Percentiles rank a stretch among this genome's conserved stretches.
Evolutionary conservation across 1,139 yeast species (phyloP).

Genomic region (Yamadazyma triangularis): DNA sequence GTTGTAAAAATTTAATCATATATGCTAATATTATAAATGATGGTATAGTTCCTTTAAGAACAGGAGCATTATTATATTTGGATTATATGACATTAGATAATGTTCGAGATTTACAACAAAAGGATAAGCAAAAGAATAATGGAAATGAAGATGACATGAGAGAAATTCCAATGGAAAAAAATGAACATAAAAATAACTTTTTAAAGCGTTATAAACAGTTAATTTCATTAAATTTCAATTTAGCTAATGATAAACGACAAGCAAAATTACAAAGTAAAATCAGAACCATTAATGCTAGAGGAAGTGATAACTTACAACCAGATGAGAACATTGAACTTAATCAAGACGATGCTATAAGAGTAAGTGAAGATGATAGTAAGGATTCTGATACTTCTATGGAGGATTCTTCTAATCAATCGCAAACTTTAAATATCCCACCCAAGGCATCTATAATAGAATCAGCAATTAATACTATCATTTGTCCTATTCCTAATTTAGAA

Average conservation of each 20-base stretch:
- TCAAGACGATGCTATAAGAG: conserved; percentile 9
- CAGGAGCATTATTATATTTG: conserved; percentile 49
- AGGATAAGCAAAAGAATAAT: conserved; percentile 15
- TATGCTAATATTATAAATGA: conserved; percentile 84
- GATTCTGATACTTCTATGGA: conserved; percentile 7
- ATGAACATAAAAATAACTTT: conserved; percentile 4
- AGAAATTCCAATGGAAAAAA: conserved; percentile 10
- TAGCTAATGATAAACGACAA: conserved; percentile 11
- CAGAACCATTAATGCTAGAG: conserved; percentile 23
- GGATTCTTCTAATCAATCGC: conserved; percentile 1
- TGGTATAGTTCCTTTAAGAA: conserved; percentile 85
- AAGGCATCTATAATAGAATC: conserved; percentile 44
- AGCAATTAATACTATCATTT: conserved; percentile 36
- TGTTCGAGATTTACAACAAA: conserved; percentile 16
- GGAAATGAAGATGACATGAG: conserved; percentile 8
- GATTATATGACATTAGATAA: conserved; percentile 43
- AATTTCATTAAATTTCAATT: conserved; percentile 16
- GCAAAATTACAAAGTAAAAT: conserved; percentile 20
- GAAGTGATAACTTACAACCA: conserved; percentile 11
- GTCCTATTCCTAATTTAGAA: conserved; percentile 37
- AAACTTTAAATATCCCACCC: conserved; percentile 32
- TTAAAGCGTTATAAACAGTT: conserved; percentile 17
- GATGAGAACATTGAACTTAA: conserved; percentile 9
- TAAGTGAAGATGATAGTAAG: conserved; percentile 7
- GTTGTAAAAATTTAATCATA: conserved; percentile 64